Evolutionary conservation across 257 asterid species (phyloP), one percentile per base, ranked within the genome.

Genomic region (Fraxinus anomala): DNA sequence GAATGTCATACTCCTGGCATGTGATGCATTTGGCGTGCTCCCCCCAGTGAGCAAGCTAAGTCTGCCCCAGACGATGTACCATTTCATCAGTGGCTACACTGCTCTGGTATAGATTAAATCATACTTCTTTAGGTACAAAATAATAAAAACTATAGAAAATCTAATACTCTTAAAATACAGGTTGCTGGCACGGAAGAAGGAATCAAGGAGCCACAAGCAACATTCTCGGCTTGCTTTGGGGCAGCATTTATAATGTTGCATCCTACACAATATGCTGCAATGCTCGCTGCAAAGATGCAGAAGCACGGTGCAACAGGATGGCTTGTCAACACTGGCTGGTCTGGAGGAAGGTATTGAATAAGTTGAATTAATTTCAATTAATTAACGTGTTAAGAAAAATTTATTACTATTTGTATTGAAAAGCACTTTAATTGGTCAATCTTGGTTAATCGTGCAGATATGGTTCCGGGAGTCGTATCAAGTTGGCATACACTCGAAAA

Each of bases 261-360:
- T 75, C 99, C 99, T 0, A 91, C 98, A 24, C 91, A 93, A 77
- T 96, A 96, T 37, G 99, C 99, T 14, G 99, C 96, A 77, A 93
- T 96, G 98, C 73, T 96, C 74, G 97, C 99, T 30, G 88, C 81
- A 70, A 96, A 93, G 85, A 96, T 96, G 98, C 87, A 85, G 75
- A 86, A 89, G 83, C 98, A 93, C 3, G 98, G 97, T 42, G 97
- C 99, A 71, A 96, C 98, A 0, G 99, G 96, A 44, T 96, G 99
- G 99, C 97, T 96, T n/a, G 99, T 96, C 49, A 96, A 96, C 85
- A 96, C 99, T 3, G 99, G 99, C 69, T 96, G 98, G 99, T 96
- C 99, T 0, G 98, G 97, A 42, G 99, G 99, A 85, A 91, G 99
- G 96, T 94, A 89, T n/a, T 10, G 44, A 34, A 0, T 47, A 3